Percentiles rank a stretch among this genome's conserved stretches.
These are phyloP conservation scores for Dactylonectria estremocensis DNA, from an alignment of 2,329 filamentous ascomycete species.

Conservation along the genomic window DNA sequence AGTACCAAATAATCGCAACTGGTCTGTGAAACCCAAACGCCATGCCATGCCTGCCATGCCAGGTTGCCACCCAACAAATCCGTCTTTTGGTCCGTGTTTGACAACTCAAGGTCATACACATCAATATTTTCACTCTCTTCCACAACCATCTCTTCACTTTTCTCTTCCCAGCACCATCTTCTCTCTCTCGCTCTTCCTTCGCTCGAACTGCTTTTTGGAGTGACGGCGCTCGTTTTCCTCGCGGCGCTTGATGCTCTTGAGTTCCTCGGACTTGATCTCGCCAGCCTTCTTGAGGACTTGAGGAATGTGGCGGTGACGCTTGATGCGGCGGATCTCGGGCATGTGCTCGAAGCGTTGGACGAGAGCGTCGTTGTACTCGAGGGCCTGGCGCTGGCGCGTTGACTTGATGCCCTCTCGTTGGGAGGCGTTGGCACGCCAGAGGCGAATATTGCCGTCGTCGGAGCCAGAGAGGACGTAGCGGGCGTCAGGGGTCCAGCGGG, in stretches of 20 bases:
- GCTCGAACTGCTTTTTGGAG: slow-evolving; percentile 84
- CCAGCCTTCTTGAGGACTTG: slow-evolving; percentile 95
- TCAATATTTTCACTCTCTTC: slow-evolving; percentile 62
- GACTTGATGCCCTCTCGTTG: slow-evolving; percentile 88
- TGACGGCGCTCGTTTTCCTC: slow-evolving; percentile 97
- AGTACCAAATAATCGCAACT: slow-evolving; percentile 39
- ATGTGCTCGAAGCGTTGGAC: slow-evolving; percentile 91
- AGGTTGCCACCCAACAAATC: slow-evolving; percentile 33
- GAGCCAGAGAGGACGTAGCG: slow-evolving; percentile 92
- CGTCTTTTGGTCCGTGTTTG: slow-evolving; percentile 28
- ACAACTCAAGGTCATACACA: slow-evolving; percentile 30
- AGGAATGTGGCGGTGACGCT: slow-evolving; percentile 90
- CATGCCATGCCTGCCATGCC: slow-evolving; percentile 52
- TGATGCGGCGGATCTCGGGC: slow-evolving; percentile 94
- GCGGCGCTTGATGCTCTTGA: slow-evolving; percentile 88
- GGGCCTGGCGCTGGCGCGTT: slow-evolving; percentile 84
- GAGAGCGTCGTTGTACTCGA: slow-evolving; percentile 92
- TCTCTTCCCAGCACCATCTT: slow-evolving; percentile 87
- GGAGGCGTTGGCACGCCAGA: slow-evolving; percentile 93
- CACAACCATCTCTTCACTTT: slow-evolving; percentile 60
- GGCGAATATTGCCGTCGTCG: slow-evolving; percentile 89
- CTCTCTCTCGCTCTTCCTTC: slow-evolving; percentile 85
- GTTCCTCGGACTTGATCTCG: slow-evolving; percentile 93
- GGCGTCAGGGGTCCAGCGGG: slow-evolving; percentile 88
- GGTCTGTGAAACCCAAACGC: slow-evolving; percentile 50